Base-by-base conservation (phyloP, 441 rosid genomes). In the Omphalea diandra region DNA sequence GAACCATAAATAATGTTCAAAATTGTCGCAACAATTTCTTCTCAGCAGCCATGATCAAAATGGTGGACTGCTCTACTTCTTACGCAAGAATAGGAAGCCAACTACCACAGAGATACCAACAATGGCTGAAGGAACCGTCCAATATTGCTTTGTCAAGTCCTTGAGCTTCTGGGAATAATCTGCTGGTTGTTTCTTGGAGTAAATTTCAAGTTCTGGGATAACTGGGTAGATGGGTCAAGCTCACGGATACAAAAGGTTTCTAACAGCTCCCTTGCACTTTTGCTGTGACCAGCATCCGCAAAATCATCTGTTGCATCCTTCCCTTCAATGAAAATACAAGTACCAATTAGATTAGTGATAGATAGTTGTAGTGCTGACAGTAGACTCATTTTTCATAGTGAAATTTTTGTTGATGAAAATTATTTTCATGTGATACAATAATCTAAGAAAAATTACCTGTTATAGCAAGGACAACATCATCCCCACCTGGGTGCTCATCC, bases 401-500 rank as follows among this genome's bases (percentile, higher is more conserved):
- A 32, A 50, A 67, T 26, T 15, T n/a, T 26, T 20, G 14, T 26
- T 18, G 1, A 63, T 0, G 27, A 35, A 14, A 20, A 50, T 44
- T 35, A 60, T 27, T 22, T 67, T 36, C 60, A 44, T 43, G 29
- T 17, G 38, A 29, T 10, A 38, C 27, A 58, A 40, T 56, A 44
- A 65, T 46, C 68, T 2, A 59, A 59, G 63, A 52, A 49, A 58
- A 67, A 38, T n/a, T 84, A 90, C 97, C 97, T 2, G 88, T 81
- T 53, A 76, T 83, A 29, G 81, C 93, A 63, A 94, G 84, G 74
- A 94, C 79, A 49, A 91, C 96, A 80, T 94, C 97, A 52, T 94
- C 95, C 73, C 98, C 98, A 17, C 98, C 98, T 0, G 97, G 98
- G 73, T 91, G 98, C 49, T 88, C 98, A 47, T 94, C 97, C 86